Percentiles rank a stretch among this genome's conserved stretches.
Evolutionary conservation across 176 grass and related monocot species (phyloP).

Genomic region (Leersia perrieri): DNA sequence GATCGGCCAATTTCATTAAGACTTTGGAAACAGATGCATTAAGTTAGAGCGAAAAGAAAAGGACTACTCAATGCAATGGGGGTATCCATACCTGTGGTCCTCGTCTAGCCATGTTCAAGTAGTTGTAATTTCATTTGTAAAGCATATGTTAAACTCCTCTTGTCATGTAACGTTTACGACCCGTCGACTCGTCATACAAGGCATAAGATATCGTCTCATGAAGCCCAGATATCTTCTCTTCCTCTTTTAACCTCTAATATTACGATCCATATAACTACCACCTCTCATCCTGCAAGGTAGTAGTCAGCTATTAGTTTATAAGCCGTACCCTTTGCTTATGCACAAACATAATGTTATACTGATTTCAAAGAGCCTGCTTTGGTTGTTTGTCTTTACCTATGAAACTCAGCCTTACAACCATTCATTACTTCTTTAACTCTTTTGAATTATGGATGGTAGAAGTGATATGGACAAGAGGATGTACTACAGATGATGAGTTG

Average conservation of each 20-base stretch:
- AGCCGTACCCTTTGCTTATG: background rate
- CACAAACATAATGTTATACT: slow-evolving; percentile 5
- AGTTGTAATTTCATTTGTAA: background rate
- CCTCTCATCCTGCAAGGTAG: background rate
- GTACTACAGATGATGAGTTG: slow-evolving; percentile 68
- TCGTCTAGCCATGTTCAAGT: slow-evolving; percentile 33
- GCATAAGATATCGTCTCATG: background rate
- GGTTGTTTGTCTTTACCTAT: background rate
- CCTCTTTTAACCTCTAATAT: background rate
- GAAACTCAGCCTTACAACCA: slow-evolving; percentile 10
- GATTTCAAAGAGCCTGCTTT: background rate
- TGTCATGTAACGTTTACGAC: slow-evolving; percentile 18
- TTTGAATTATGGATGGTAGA: slow-evolving; percentile 41
- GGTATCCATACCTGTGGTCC: background rate
- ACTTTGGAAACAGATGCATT: no score
- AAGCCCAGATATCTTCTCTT: background rate
- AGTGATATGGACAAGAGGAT: slow-evolving; percentile 55
- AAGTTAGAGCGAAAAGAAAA: no score
- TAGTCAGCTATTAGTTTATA: background rate
- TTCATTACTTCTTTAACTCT: slow-evolving; percentile 22
- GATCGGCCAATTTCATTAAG: no score
- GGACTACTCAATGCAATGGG: background rate
- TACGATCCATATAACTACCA: background rate
- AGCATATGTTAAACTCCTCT: background rate
- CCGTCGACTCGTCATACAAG: slow-evolving; percentile 5